Base-by-base conservation (phyloP, 345 rosid species). In the Pistacia atlantica region DNA sequence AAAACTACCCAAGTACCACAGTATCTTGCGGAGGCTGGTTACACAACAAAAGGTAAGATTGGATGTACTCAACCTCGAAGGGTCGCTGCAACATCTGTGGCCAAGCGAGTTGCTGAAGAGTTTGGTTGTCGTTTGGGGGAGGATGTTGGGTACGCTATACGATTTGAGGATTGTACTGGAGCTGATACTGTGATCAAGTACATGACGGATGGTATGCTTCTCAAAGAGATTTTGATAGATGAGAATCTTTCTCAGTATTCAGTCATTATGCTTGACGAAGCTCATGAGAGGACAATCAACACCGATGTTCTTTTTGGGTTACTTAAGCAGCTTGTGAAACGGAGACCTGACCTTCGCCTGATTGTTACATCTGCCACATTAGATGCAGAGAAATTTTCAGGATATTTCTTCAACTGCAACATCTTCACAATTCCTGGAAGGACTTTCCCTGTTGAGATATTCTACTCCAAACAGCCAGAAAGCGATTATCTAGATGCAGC, bases 101-200 rank as follows among this genome's bases (percentile, higher is more conserved):
- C 95, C 13, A 90, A 91, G 89, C 89, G 96, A 80, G 96, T 91
- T 51, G 96, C 97, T 77, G 94, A 91, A 82, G 97, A 93, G 87
- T 88, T 92, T 85, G 97, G 97, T 52, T 91, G 97, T 77, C 91
- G 90, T 33, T 81, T 92, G 63, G 93, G 95, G 51, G 93, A 92
- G 76, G 97, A 92, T 73, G 95, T 92, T 56, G 97, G 97, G 58
- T 92, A 91, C 83, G 92, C 95, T 0, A 88, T 92, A 80, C 87
- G 95, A 59, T 91, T 92, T 65, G 91, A 92, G 80, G 95, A 91
- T 85, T 91, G 93, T 73, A 88, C 97, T 51, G 93, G 97, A 78
- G 93, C 97, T 13, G 93, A 93, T 60, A 90, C 94, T 35, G 93
- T 91, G 69, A 93, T 93, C 83, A 92, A 92, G 83, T 93, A 91